Evolutionary conservation across 495 filamentous ascomycete genomes (phyloP), one percentile per base, ranked within the genome.

Genomic region (Tetracladium setigerum): DNA sequence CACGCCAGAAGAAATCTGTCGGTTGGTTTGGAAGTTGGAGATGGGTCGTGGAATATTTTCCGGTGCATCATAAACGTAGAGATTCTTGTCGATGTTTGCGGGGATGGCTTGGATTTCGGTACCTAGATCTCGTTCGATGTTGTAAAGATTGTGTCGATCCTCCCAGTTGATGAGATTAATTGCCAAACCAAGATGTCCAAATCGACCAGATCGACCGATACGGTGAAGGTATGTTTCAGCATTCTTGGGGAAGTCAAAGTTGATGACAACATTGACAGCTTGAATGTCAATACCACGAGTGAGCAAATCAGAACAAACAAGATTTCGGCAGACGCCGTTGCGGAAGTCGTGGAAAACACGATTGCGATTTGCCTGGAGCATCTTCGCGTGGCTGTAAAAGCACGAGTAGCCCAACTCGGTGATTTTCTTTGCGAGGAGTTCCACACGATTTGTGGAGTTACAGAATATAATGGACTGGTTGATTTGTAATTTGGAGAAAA

Each of bases 391-490:
- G 35, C 90, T 96, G 73, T 99, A 99, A 70, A 96, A 99, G 72
- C 92, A 99, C 10, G 94, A 97, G 67, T 97, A 99, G 34, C 92
- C 92, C 47, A 99, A 77, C 63, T 99, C 92, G 12, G 94, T 97
- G 61, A 99, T 99, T 66, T 97, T 99, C 73, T 99, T 99, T 30
- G 92, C 92, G 15, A 99, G 76, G 14, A 99, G 73, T 64, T 99
- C 92, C 14, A 99, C 92, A 37, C 92, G 89, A 61, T 95, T 96
- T 34, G 92, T 97, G 34, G 94, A 97, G 64, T 99, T 99, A 74
- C 92, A 99, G 71, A 99, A 99, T 59, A 99, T 99, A 70, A 99
- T 99, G 41, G 94, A 97, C 72, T 99, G 92, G 65, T 99, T 99
- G 68, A 99, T 99, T 67, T 97, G 92, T 11, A 99, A 81, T 68